Percentiles rank a stretch among this genome's conserved stretches.
Evolutionary conservation across 2,329 filamentous ascomycete species (phyloP).

Genomic region (Nothophaeocryptopus gaeumannii): DNA sequence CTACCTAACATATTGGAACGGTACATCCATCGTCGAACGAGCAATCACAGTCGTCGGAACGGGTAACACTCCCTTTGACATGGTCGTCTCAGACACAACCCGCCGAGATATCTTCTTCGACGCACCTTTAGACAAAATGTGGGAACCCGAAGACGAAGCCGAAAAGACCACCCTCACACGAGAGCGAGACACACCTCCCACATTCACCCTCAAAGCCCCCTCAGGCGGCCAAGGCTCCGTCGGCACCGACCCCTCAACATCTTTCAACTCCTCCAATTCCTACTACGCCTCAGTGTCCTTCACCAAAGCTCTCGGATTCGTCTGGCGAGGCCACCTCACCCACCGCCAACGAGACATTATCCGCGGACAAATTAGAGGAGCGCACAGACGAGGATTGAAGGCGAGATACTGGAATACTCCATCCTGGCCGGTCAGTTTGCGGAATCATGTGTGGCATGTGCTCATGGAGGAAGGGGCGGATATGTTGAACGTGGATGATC

Average conservation of each 20-base stretch:
- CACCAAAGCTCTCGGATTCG: slow-evolving; percentile 47
- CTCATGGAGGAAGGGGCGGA: slow-evolving; percentile 54
- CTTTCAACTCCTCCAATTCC: slow-evolving; percentile 56
- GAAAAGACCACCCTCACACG: not conserved
- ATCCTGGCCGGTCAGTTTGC: slow-evolving; percentile 52
- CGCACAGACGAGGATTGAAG: slow-evolving; percentile 53
- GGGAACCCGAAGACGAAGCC: slow-evolving; percentile 2
- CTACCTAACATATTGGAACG: slow-evolving; percentile 51
- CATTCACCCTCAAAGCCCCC: slow-evolving; percentile 25
- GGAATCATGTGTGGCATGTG: slow-evolving; percentile 55
- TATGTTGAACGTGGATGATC: slow-evolving; percentile 58
- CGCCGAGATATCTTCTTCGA: slow-evolving; percentile 52
- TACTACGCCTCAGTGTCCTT: slow-evolving; percentile 66
- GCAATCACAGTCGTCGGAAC: slow-evolving; percentile 68
- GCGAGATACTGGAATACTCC: slow-evolving; percentile 58
- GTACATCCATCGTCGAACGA: slow-evolving; percentile 51
- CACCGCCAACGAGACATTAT: slow-evolving; percentile 46
- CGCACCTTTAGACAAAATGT: slow-evolving; percentile 14
- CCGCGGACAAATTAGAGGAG: slow-evolving; percentile 52
- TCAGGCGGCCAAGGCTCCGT: slow-evolving; percentile 43
- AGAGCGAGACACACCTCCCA: slow-evolving; percentile 1
- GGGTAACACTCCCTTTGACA: slow-evolving; percentile 60
- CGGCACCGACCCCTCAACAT: slow-evolving; percentile 27
- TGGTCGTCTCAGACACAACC: slow-evolving; percentile 52
- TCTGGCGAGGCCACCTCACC: slow-evolving; percentile 49